These are phyloP conservation scores for Aspergillus saccharolyticus DNA, from an alignment of 495 filamentous ascomycete species.

Conservation along the genomic window DNA sequence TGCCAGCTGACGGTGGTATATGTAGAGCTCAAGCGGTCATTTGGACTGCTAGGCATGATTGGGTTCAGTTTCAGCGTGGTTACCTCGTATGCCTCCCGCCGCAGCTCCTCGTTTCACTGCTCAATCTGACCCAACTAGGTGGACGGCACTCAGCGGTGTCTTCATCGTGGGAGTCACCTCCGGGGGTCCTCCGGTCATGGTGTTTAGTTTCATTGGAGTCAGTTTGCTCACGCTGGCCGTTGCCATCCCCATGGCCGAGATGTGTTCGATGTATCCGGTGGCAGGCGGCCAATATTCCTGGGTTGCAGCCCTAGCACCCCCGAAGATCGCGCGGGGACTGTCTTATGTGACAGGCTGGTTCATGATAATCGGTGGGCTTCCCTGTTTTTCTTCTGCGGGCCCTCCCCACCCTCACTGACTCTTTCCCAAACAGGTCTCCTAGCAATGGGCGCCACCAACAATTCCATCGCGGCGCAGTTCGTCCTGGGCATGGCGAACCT, in stretches of 20 bases:
- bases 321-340: slow-evolving; percentile 41
- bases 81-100: slow-evolving; percentile 33
- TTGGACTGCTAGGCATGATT: slow-evolving; percentile 54
- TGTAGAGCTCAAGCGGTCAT: slow-evolving; percentile 53
- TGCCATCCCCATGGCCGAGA: slow-evolving; percentile 56
- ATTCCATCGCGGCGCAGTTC: slow-evolving; percentile 53
- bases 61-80: slow-evolving; percentile 57
- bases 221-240: slow-evolving; percentile 49
- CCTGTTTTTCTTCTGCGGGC: not conserved
- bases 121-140: slow-evolving; percentile 26
- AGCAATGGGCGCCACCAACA: slow-evolving; percentile 55
- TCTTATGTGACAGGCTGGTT: slow-evolving; percentile 52
- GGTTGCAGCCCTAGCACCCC: slow-evolving; percentile 52
- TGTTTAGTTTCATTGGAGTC: slow-evolving; percentile 52
- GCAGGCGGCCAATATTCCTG: slow-evolving; percentile 55
- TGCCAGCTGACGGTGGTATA: not conserved
- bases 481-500: slow-evolving; percentile 52
- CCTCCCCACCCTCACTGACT: not conserved
- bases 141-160: slow-evolving; percentile 52
- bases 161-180: slow-evolving; percentile 52
- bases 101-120: not conserved
- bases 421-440: slow-evolving; percentile 28
- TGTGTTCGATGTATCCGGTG: slow-evolving; percentile 51
- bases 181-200: slow-evolving; percentile 56
- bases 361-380: slow-evolving; percentile 41